Percentiles rank a stretch among this genome's conserved stretches.
Conservation (phyloP, 2,329 filamentous ascomycete species). For the Dactylellina cionopaga region DNA sequence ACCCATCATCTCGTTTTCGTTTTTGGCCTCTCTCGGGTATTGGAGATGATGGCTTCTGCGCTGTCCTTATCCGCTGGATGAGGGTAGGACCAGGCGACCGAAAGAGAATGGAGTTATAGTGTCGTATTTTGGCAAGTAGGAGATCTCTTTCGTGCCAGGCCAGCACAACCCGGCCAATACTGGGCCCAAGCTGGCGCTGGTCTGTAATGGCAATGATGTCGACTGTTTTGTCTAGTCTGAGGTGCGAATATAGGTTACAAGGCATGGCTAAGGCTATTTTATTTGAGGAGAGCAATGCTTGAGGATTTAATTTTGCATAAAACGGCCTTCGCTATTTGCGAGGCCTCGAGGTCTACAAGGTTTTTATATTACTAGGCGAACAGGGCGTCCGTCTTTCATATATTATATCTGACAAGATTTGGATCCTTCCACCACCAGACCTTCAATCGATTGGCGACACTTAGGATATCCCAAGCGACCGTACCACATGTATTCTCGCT, state of each 20-base stretch:
- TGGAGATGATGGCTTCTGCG: not conserved
- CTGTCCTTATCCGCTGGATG: not conserved
- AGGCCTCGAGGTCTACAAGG: no score
- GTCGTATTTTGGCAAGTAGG: not conserved
- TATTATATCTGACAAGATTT: not conserved
- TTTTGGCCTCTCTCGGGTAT: not conserved
- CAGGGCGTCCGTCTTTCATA: not conserved
- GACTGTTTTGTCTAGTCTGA: not conserved
- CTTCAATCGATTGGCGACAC: not conserved
- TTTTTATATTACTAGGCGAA: not conserved
- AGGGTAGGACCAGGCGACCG: not conserved
- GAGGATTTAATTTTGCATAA: no score
- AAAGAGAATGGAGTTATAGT: constrained; percentile 9
- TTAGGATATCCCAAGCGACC: no score
- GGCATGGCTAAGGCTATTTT: constrained; percentile 4
- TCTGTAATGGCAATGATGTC: not conserved
- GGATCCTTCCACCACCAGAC: not conserved
- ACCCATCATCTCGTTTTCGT: not conserved
- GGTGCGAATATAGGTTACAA: constrained; percentile 12
- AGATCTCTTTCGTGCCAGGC: constrained; percentile 10
- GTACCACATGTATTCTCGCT: not conserved
- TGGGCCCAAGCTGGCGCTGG: not conserved
- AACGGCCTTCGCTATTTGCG: no score
- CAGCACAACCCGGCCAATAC: not conserved
- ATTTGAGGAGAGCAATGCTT: not conserved